A percentile compares a stretch with the other conserved stretches of the same genome.
Conservation (phyloP, 2,329 filamentous ascomycete species). For the Mycosphaerella sp. region DNA sequence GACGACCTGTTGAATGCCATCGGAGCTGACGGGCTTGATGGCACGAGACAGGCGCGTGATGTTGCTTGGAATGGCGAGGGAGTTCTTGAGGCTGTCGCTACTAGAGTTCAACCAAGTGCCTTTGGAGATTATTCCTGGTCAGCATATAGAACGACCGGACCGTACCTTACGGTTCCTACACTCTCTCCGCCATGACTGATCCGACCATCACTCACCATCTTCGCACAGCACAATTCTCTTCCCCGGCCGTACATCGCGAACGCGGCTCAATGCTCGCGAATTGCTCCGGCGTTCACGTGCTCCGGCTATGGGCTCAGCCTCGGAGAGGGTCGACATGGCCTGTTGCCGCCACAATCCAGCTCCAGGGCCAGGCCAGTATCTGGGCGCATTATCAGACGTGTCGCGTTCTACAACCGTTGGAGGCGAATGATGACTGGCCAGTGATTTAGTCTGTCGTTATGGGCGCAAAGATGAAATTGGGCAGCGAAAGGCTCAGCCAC, state of each 20-base stretch:
- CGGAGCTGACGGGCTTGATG: conserved; percentile 43
- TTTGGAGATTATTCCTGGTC: conserved; percentile 12
- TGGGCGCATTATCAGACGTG: conserved; percentile 12
- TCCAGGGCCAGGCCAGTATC: neutral
- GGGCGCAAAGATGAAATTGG: conserved; percentile 1
- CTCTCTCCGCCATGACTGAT: neutral
- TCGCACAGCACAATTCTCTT: conserved; percentile 27
- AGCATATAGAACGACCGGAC: too few species aligned
- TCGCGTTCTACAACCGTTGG: neutral
- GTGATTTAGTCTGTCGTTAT: neutral
- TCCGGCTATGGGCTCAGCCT: conserved; percentile 12
- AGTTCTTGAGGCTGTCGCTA: conserved; percentile 41
- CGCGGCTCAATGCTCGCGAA: conserved; percentile 7
- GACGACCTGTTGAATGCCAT: conserved; percentile 47
- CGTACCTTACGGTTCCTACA: too few species aligned
- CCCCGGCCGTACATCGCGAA: conserved; percentile 14
- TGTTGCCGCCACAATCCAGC: conserved; percentile 8
- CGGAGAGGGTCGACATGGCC: conserved; percentile 18
- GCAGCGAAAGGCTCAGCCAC: too few species aligned
- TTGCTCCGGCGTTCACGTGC: conserved; percentile 6
- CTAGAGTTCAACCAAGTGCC: conserved; percentile 48
- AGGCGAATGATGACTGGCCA: too few species aligned
- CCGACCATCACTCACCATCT: conserved; percentile 20
- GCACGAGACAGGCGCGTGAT: conserved; percentile 46
- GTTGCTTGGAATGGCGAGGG: conserved; percentile 44